Conservation (phyloP, 805 yeast genomes). For the Kluyveromyces nonfermentans region DNA sequence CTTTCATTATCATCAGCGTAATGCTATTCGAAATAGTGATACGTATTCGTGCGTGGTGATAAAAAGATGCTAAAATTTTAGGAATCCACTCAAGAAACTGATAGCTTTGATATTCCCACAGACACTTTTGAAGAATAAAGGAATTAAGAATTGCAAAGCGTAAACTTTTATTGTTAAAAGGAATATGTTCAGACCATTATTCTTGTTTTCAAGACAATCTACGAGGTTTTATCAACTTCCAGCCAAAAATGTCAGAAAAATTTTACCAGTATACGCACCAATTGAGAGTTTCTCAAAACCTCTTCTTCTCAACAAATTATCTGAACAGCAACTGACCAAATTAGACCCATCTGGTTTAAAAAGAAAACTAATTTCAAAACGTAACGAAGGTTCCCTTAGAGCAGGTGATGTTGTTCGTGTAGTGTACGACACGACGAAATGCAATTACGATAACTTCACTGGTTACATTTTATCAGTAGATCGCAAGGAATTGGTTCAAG, state of each 20-base stretch:
- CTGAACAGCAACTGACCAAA: slow-evolving; percentile 37
- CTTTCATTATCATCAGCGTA: too few relatives aligned
- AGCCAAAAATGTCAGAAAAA: slow-evolving; percentile 11
- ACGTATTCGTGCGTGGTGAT: too few relatives aligned
- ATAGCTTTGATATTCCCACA: too few relatives aligned
- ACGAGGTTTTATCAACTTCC: slow-evolving; percentile 14
- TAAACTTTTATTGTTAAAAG: too few relatives aligned
- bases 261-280: slow-evolving; percentile 27
- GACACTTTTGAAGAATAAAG: too few relatives aligned
- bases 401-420: slow-evolving; percentile 81
- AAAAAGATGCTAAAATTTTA: too few relatives aligned
- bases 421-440: slow-evolving; percentile 47
- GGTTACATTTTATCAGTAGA: slow-evolving; percentile 77
- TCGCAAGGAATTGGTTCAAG: slow-evolving; percentile 48
- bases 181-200: not conserved
- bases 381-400: slow-evolving; percentile 43
- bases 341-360: slow-evolving; percentile 70
- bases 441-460: slow-evolving; percentile 51
- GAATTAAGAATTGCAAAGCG: too few relatives aligned
- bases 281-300: slow-evolving; percentile 15
- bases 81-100: too few relatives aligned
- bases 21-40: too few relatives aligned
- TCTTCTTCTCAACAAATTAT: slow-evolving; percentile 38
- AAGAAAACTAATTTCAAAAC: slow-evolving; percentile 41
- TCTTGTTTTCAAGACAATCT: slow-evolving; percentile 1